phyloP scores from a whole-genome alignment of 2,329 filamentous ascomycete species.

The Talaromyces sp. region DNA sequence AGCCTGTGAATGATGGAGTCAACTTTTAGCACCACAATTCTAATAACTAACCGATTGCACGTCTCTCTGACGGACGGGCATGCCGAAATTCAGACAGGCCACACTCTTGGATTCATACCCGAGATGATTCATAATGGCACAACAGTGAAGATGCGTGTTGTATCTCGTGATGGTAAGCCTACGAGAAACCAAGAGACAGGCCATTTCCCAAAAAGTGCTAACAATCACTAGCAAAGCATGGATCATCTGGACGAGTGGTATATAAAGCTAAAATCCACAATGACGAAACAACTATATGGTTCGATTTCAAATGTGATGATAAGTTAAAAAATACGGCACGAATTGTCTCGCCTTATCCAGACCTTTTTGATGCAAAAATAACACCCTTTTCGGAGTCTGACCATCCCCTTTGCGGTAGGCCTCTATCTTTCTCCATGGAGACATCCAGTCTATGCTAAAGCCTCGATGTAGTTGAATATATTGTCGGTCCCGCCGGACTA shows the following conservation, averaged over 20 bases:
- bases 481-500: not conserved
- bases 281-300: not conserved
- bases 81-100: not conserved
- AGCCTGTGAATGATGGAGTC: not conserved
- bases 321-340: not conserved
- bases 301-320: not conserved
- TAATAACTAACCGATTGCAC: not conserved
- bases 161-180: not conserved
- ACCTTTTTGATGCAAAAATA: not conserved
- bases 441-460: not conserved
- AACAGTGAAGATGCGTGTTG: not conserved
- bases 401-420: not conserved
- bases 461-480: not conserved
- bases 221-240: not conserved
- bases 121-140: not conserved
- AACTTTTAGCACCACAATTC: not conserved
- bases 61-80: not conserved
- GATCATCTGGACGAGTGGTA: not conserved
- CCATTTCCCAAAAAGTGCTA: not conserved
- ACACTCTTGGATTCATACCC: not conserved
- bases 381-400: not conserved
- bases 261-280: not conserved
- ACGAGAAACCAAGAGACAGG: not conserved
- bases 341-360: not conserved
- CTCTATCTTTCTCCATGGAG: not conserved